phyloP scores from a whole-genome alignment of 2,329 filamentous ascomycete genomes.

The Herpotrichia juniperi region DNA sequence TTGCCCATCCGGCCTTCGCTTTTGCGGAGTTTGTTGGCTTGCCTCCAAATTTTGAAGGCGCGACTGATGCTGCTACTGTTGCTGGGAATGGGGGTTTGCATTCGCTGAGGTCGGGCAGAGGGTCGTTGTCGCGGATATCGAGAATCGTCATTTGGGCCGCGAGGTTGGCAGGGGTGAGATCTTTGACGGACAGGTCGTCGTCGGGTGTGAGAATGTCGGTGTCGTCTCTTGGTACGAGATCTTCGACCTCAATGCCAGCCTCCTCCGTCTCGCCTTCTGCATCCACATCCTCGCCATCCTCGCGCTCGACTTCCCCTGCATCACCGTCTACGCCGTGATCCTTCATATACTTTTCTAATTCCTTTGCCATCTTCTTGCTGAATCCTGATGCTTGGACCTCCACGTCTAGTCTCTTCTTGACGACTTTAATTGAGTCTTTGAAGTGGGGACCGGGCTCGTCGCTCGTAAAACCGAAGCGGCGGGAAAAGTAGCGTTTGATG shows the following conservation, averaged over 20 bases:
- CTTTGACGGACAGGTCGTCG: background rate
- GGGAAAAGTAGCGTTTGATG: conserved; percentile 91
- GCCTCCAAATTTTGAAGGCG: conserved; percentile 2
- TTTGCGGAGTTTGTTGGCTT: conserved; percentile 44
- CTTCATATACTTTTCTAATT: conserved; percentile 89
- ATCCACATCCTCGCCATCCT: conserved; percentile 20
- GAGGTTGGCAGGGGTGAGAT: conserved; percentile 19
- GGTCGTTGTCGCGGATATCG: conserved; percentile 43
- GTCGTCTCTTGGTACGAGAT: background rate
- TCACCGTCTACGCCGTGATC: conserved; percentile 66
- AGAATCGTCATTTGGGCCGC: conserved; percentile 43
- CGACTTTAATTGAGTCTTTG: conserved; percentile 77
- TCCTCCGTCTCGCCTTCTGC: conserved; percentile 24
- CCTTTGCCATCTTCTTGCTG: conserved; percentile 95
- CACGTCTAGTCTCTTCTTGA: conserved; percentile 78
- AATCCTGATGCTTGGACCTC: conserved; percentile 92
- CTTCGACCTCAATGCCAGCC: conserved; percentile 12
- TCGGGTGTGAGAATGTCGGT: background rate
- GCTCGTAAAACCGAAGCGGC: conserved; percentile 85
- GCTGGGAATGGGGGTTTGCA: conserved; percentile 26
- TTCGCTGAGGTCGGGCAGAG: conserved; percentile 37
- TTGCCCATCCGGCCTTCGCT: conserved; percentile 29
- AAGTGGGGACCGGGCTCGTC: conserved; percentile 86
- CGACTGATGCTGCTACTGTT: conserved; percentile 11
- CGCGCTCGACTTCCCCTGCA: conserved; percentile 44